Conservation (phyloP, 257 asterid genomes). For the Forsythia viridissima region DNA sequence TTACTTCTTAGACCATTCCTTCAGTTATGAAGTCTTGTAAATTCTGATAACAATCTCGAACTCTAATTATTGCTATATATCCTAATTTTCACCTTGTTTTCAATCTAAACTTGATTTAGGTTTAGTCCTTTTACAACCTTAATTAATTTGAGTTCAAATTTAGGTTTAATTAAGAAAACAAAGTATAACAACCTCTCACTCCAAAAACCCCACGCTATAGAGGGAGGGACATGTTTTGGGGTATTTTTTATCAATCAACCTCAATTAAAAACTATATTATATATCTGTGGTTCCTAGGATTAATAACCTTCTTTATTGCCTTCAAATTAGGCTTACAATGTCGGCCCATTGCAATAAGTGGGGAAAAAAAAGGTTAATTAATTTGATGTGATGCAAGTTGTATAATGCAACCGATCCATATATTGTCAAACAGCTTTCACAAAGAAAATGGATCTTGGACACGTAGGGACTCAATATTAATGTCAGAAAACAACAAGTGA, state of each 20-base stretch:
- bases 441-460: not conserved
- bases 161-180: not conserved
- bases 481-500: not conserved
- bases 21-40: too few relatives aligned
- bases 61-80: not conserved
- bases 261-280: not conserved
- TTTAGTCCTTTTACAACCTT: conserved; percentile 7
- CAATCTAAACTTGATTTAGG: not conserved
- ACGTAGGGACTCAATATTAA: conserved; percentile 22
- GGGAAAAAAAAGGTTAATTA: conserved; percentile 10
- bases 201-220: not conserved
- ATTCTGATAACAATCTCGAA: not conserved
- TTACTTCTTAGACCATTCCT: too few relatives aligned
- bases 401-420: conserved; percentile 10
- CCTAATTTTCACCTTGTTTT: not conserved
- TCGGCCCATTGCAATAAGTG: conserved; percentile 4
- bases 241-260: not conserved
- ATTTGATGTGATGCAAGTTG: conserved; percentile 8
- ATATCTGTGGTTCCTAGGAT: not conserved
- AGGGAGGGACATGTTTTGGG: not conserved
- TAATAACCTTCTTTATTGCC: conserved; percentile 20
- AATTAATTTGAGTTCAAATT: not conserved
- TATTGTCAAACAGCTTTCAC: not conserved
- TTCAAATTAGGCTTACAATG: conserved; percentile 12
- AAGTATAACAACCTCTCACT: not conserved